Base-by-base conservation (phyloP, 2,329 filamentous ascomycete species). In the Chrysoporthe cubensis region DNA sequence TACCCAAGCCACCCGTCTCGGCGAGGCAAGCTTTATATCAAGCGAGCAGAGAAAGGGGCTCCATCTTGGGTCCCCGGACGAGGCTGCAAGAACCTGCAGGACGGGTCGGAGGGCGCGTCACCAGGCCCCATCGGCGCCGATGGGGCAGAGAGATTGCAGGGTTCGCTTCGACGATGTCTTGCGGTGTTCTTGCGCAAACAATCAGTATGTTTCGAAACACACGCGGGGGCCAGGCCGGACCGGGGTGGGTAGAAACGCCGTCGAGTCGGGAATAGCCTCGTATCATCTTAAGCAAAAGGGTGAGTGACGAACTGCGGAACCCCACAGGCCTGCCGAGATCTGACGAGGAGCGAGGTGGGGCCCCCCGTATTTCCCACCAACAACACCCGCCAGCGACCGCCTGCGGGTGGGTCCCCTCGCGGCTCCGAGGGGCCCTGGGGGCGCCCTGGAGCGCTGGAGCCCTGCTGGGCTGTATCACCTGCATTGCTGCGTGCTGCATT, bases 241-340 rank as follows among this genome's bases (percentile, higher is more conserved):
- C 13, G 26, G 32, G 37, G 18, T 46, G 18, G 32, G 21, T 11
- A 26, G 48, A 8, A 56, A n/a, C 26, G 62, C 48, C 37, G 11
- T 58, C 62, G 32, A 65, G 42, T 65, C 40, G 26, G 62, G 62
- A 58, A 65, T 65, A 65, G 62, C 54, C 52, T 65, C 52, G 63
- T 65, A 46, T 59, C 63, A 65, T 16, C 48, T 59, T 50, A 14
- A 50, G 56, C 48, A 65, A 50, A 44, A 46, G 43, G 54, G 42
- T 16, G 18, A 43, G 50, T 59, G 59, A 50, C 52, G 52, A 43
- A 21, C 58, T 14, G 34, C 43, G n/a, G 52, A 59, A 56, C 65
- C 58, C 65, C 61, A 63, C 54, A 61, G 54, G 21, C 54, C 5
- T 18, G 54, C 54, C 16, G 18, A 21, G 34, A 57, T n/a, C 4